Conservation (phyloP, 2,329 filamentous ascomycete genomes). For the Botrytis aclada region DNA sequence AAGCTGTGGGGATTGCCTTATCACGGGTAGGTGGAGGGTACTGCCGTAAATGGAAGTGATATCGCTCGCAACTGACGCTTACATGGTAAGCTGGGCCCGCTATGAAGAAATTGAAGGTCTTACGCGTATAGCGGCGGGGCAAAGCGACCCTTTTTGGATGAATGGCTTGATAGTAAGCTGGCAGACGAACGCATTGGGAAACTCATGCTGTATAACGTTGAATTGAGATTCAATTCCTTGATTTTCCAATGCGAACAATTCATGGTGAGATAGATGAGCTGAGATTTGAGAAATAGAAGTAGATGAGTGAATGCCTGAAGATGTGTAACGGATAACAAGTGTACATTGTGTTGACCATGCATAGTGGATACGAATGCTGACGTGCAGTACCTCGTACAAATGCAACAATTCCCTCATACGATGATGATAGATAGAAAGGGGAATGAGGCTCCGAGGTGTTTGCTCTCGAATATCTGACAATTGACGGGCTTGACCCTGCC, state of each 20-base stretch:
- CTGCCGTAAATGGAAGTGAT: not conserved
- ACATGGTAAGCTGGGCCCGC: not conserved
- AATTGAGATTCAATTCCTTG: not conserved
- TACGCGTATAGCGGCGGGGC: not conserved
- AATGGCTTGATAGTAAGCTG: conserved; percentile 4
- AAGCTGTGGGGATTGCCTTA: not conserved
- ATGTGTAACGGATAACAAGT: not conserved
- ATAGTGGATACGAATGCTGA: conserved; percentile 4
- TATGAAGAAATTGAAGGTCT: not conserved
- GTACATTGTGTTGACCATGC: not conserved
- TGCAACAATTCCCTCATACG: not conserved
- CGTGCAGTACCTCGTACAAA: not conserved
- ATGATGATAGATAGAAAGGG: not conserved
- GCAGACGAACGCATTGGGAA: not conserved
- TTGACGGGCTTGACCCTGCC: not conserved
- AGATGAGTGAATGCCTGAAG: not conserved
- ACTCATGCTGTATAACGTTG: conserved; percentile 5
- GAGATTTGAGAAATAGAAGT: conserved; percentile 4
- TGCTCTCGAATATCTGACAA: not conserved
- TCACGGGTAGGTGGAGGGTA: not conserved
- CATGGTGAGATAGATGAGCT: conserved; percentile 15
- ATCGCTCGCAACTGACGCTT: not conserved
- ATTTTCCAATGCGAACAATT: not conserved
- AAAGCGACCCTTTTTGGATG: not conserved
- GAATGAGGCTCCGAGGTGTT: not conserved